Evolutionary conservation across 495 filamentous ascomycete species (phyloP).

Genomic region (Penicillium paradoxum): DNA sequence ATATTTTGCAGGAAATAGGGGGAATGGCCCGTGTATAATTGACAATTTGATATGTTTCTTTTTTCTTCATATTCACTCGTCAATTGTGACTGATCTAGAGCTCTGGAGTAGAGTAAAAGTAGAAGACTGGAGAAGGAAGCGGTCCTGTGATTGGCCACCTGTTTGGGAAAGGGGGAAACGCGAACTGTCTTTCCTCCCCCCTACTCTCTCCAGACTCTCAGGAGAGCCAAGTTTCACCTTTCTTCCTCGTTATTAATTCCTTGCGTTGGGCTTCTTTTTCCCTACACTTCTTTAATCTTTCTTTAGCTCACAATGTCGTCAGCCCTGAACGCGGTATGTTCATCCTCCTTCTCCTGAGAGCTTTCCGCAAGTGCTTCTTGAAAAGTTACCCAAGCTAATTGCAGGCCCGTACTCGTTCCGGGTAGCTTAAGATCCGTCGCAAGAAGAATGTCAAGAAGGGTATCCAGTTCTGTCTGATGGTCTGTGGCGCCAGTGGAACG

Average conservation of each 20-base stretch:
- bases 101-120: conserved; percentile 13
- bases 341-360: conserved; percentile 33
- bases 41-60: background rate
- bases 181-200: conserved; percentile 23
- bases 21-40: background rate
- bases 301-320: conserved; percentile 52
- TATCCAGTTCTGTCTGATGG: conserved; percentile 99
- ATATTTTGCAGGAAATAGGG: background rate
- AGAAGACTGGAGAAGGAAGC: conserved; percentile 6
- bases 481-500: conserved; percentile 97
- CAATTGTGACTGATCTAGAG: conserved; percentile 7
- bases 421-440: conserved; percentile 87
- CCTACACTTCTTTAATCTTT: conserved; percentile 19
- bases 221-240: conserved; percentile 17
- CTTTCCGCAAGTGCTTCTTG: conserved; percentile 31
- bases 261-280: conserved; percentile 14
- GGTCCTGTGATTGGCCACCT: conserved; percentile 26
- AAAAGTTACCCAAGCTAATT: conserved; percentile 23
- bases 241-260: conserved; percentile 18
- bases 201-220: conserved; percentile 15
- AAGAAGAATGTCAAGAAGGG: conserved; percentile 99
- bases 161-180: conserved; percentile 31
- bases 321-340: conserved; percentile 57
- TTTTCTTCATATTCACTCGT: background rate
- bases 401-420: conserved; percentile 13